Evolutionary conservation across 2,329 filamentous ascomycete species (phyloP), one percentile per base, ranked within the genome.

Genomic region (Cercospora sp.): DNA sequence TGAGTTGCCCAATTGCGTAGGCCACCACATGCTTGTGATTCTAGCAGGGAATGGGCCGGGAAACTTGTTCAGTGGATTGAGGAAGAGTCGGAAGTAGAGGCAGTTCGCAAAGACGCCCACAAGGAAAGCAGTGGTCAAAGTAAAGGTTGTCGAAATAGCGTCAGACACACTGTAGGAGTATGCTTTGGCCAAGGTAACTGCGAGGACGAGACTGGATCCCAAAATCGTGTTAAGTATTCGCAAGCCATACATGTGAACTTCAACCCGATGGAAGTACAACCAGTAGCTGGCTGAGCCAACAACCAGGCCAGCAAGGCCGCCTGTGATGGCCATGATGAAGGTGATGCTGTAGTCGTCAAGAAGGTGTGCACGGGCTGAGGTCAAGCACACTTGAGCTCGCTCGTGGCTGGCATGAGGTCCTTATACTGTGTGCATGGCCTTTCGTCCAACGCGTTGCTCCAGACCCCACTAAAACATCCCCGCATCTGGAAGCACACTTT

Each of bases 41-140:
- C 78, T 75, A 1, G 78, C 78, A 10, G 65, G 66, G 28, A 73
- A 74, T 1, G 80, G 80, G 2, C 78, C 78, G 1, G 78, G 78
- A 57, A 80, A 69, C 67, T 74, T 74, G 60, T 77, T 77, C 32
- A 80, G 68, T 1, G 74, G 77, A 62, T 79, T 75, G 60, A 80
- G 74, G 65, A 77, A 78, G 9, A 76, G 60, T 26, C 81, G 77
- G 65, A 80, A 82, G 49, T 78, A 63, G 8, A 77, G 28, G n/a
- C 81, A 77, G 61, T 78, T 81, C 43, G 74, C 69, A 69, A 75
- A 69, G 34, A 74, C 66, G 53, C 66, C 76, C 13, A 69, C 30
- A 0, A 77, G 69, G 59, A 74, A 74, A 6, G 61, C 59, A 9
- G 60, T 32, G 4, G 72, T 64, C 6, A 70, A 59, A 3, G 60